These are phyloP conservation scores for Chara braunii DNA, from an alignment of 139 green algal species.

Conservation along the genomic window DNA sequence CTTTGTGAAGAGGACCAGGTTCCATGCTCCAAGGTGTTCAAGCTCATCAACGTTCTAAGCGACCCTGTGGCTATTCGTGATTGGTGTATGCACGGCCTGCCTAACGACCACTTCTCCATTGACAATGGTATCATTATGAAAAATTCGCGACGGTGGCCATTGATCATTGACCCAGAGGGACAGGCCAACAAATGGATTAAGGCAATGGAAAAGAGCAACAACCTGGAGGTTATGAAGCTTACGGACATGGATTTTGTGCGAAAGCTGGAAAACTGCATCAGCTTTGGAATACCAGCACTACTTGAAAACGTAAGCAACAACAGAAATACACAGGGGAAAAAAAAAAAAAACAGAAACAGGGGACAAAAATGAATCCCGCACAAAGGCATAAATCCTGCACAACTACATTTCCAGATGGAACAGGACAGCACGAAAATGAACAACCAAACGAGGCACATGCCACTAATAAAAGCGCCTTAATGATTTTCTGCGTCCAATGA, in stretches of 20 bases:
- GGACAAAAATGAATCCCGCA: too few relatives aligned
- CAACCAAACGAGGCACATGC: too few relatives aligned
- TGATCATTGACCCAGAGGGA: conserved; percentile 78
- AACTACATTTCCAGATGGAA: too few relatives aligned
- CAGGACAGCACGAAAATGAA: too few relatives aligned
- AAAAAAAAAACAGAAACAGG: too few relatives aligned
- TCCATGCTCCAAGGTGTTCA: conserved; percentile 37
- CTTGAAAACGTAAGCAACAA: conserved; percentile 75
- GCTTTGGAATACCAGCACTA: conserved; percentile 69
- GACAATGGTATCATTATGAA: conserved; percentile 75
- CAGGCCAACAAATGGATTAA: conserved; percentile 78
- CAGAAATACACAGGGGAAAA: too few relatives aligned
- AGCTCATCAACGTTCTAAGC: conserved; percentile 52
- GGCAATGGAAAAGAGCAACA: conserved; percentile 62
- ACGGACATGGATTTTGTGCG: conserved; percentile 65
- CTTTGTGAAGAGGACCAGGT: conserved; percentile 40
- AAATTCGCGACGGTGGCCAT: conserved; percentile 63
- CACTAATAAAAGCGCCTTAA: too few relatives aligned
- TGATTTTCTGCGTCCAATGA: too few relatives aligned
- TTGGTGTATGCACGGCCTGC: conserved; percentile 74
- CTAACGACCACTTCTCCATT: conserved; percentile 70
- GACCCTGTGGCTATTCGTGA: conserved; percentile 67
- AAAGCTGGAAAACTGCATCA: conserved; percentile 72
- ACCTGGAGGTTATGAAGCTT: conserved; percentile 68
- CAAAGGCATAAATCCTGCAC: too few relatives aligned